These are phyloP conservation scores for Paecilomyces fulvus DNA, from an alignment of 2,329 filamentous ascomycete genomes.

Conservation along the genomic window DNA sequence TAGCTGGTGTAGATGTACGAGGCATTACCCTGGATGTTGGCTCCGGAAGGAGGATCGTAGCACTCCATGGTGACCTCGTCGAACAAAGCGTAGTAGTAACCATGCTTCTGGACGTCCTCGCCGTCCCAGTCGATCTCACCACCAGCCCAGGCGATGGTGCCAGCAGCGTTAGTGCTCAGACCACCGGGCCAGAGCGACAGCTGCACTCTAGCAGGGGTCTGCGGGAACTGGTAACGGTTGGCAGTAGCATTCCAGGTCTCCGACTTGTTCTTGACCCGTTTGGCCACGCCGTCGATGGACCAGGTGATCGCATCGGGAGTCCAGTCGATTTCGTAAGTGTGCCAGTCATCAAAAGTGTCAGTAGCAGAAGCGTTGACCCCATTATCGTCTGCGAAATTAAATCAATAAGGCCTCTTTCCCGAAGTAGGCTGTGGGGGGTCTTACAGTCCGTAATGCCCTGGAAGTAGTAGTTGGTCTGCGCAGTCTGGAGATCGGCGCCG, in stretches of 20 bases:
- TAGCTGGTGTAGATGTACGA: slow-evolving; percentile 68
- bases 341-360: slow-evolving; percentile 68
- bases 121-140: slow-evolving; percentile 82
- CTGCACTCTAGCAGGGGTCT: slow-evolving; percentile 84
- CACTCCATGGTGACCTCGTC: slow-evolving; percentile 73
- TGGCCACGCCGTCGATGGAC: slow-evolving; percentile 72
- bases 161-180: slow-evolving; percentile 64
- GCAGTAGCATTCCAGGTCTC: slow-evolving; percentile 80
- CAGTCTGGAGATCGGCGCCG: slow-evolving; percentile 64
- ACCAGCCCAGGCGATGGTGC: slow-evolving; percentile 87
- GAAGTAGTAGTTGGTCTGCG: slow-evolving; percentile 95
- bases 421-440: neutral
- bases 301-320: slow-evolving; percentile 77
- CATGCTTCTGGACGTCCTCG: slow-evolving; percentile 67
- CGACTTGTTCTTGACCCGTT: slow-evolving; percentile 64
- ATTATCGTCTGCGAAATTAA: slow-evolving; percentile 55
- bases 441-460: slow-evolving; percentile 87
- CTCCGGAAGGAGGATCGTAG: slow-evolving; percentile 71
- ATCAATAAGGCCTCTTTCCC: neutral
- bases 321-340: slow-evolving; percentile 93
- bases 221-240: slow-evolving; percentile 78
- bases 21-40: slow-evolving; percentile 48
- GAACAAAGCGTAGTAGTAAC: slow-evolving; percentile 83
- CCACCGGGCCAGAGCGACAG: slow-evolving; percentile 96
- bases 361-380: slow-evolving; percentile 58